Base-by-base conservation (phyloP, 352 stramenopile species). In the Phytophthora ohioensis region DNA sequence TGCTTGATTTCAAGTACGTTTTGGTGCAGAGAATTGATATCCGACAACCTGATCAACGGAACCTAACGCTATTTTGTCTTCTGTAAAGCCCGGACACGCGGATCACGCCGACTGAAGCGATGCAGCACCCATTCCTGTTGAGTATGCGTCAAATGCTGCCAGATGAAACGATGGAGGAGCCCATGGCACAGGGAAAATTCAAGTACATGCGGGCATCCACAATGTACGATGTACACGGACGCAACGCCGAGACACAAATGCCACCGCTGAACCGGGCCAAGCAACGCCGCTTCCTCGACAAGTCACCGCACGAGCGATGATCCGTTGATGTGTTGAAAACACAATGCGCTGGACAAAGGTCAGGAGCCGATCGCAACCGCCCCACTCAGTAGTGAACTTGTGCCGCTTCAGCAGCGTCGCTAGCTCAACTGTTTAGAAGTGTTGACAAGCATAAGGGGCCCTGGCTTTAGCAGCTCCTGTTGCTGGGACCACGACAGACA, bases 1-100 rank as follows among this genome's bases (percentile, higher is more conserved):
- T 99, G 96, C 82, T 99, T 15, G 83, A 97, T n/a, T 99, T 94
- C 70, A 90, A 98, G 89, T 96, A 88, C 31, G 89, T 87, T 39
- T 51, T 5, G 51, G 34, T 42, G 12, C 38, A 30, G 10, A 31
- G 7, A n/a, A 6, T 36, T 45, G 9, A 12, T n/a, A 38, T 3
- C 10, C 12, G 32, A 34, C 32, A 39, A n/a, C 34, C 7, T 51
- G 34, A 5, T 15, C 21, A 13, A 35, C 36, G 9, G 52, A 52
- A 54, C 21, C 41, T 65, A 53, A 67, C 36, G 32, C 11, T 5
- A 45, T 4, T 68, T 35, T 65, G 39, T 4, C 12, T 52, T 45
- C 36, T 46, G 2, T 60, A 43, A 57, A 95, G 88, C 67, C 95
- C 97, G 5, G 64, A 79, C 2, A 87, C 91, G 21, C 84, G 97